Base-by-base conservation (phyloP, 2,329 filamentous ascomycete genomes). In the Triangularia verruculosa region DNA sequence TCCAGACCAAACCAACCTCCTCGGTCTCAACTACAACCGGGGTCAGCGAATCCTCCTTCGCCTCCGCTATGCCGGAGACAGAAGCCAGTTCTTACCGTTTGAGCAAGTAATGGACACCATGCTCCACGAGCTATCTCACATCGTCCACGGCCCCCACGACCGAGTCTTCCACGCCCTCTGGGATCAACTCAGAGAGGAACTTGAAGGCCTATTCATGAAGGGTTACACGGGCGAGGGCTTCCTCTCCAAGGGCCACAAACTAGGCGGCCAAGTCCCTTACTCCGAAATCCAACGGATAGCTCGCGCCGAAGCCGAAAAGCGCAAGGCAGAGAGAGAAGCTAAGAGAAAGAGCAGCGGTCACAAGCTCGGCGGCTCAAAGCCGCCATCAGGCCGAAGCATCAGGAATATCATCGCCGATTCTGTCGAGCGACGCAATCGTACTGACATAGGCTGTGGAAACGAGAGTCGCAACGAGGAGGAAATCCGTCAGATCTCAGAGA, bases 221-320 rank as follows among this genome's bases (percentile, higher is more conserved):
- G 94, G 94, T 17, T 97, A 94, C 72, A 96, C 91, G 0, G 94
- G 94, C 12, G 93, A 97, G 75, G 91, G 91, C 0, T 97, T 97
- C 77, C 78, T 97, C 28, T 88, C 89, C 0, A 79, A 89, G 30
- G 94, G 93, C 1, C 85, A 86, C 15, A 85, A 85, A 11, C 83
- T 97, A 0, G 93, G 93, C 61, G 90, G 89, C 2, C 76, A 75
- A 64, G 92, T n/a, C 86, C 90, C 1, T 78, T 85, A 64, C 81
- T 22, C 89, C 20, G 93, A 97, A 76, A 89, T 90, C 63, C 86
- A 89, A 27, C 85, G 91, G 34, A 80, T 91, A 64, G 92, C 92
- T 28, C 85, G 91, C 58, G 85, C 83, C 12, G 88, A 90, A 11
- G 90, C 91, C 3, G 90, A 96, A 74, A 88, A 89, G 73, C 84